Evolutionary conservation across 495 filamentous ascomycete species (phyloP).

Genomic region (Neurospora africana): DNA sequence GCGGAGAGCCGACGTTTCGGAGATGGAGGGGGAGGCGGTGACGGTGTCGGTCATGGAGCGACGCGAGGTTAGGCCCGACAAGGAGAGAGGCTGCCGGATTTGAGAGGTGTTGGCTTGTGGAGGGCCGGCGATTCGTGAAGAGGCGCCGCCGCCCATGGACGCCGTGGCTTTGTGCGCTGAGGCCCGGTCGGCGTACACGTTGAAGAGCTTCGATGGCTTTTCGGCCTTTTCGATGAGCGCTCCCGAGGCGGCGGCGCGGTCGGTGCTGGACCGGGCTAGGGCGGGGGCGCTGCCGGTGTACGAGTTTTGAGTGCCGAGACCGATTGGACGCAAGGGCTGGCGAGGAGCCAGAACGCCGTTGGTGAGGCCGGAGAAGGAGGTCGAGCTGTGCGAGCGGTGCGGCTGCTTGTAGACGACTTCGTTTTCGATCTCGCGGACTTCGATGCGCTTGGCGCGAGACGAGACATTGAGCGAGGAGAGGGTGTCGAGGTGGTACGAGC

Average conservation of each 20-base stretch:
- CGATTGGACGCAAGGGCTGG: constrained; percentile 68
- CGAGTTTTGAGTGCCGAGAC: constrained; percentile 49
- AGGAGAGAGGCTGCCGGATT: constrained; percentile 13
- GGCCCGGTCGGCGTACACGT: constrained; percentile 65
- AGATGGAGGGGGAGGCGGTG: not conserved
- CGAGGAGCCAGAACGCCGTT: constrained; percentile 44
- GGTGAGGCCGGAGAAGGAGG: constrained; percentile 2
- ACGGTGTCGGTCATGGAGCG: not conserved
- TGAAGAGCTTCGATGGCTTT: constrained; percentile 74
- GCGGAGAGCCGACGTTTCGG: not conserved
- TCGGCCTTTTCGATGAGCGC: constrained; percentile 41
- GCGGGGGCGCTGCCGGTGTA: constrained; percentile 31
- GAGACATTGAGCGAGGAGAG: constrained; percentile 43
- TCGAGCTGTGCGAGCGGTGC: constrained; percentile 25
- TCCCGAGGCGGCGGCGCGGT: constrained; percentile 33
- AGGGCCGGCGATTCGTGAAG: constrained; percentile 5
- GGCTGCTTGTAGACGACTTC: constrained; percentile 73
- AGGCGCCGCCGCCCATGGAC: constrained; percentile 1
- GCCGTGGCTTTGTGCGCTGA: constrained; percentile 26
- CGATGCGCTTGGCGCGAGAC: constrained; percentile 92
- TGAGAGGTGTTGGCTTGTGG: constrained; percentile 25
- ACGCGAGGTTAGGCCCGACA: not conserved
- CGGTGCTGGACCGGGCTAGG: constrained; percentile 31
- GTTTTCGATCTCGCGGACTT: constrained; percentile 89
- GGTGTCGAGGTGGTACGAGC: constrained; percentile 75